phyloP scores from a whole-genome alignment of 495 filamentous ascomycete genomes.

The Hypomontagnella submonticulosa region DNA sequence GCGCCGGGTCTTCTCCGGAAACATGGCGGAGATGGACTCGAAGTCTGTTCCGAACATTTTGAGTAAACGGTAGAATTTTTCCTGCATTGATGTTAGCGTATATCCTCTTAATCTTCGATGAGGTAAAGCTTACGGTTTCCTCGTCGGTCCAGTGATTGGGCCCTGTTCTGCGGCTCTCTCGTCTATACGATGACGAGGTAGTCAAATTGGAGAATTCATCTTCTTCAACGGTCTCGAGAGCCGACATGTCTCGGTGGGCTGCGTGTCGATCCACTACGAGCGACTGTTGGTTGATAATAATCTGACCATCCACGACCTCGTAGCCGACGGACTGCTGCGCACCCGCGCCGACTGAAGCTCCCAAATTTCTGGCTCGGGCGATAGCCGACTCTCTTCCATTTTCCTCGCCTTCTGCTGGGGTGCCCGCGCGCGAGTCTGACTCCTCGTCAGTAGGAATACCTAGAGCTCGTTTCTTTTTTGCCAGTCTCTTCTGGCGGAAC shows the following conservation, averaged over 20 bases:
- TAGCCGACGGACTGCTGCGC: conserved; percentile 62
- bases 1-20: conserved; percentile 76
- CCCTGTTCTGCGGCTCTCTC: conserved; percentile 65
- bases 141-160: conserved; percentile 80
- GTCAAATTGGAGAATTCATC: conserved; percentile 82
- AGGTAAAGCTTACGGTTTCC: conserved; percentile 59
- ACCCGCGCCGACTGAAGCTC: conserved; percentile 34
- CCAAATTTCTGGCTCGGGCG: conserved; percentile 42
- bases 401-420: conserved; percentile 33
- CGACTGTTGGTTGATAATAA: conserved; percentile 81
- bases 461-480: conserved; percentile 48
- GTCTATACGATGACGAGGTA: conserved; percentile 78
- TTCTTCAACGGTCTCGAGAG: conserved; percentile 76
- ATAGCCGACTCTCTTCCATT: conserved; percentile 32
- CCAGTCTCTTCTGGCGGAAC: conserved; percentile 47
- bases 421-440: conserved; percentile 15
- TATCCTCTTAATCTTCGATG: background rate
- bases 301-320: conserved; percentile 83
- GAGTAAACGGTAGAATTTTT: conserved; percentile 85
- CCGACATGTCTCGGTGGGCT: conserved; percentile 39
- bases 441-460: conserved; percentile 33
- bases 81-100: conserved; percentile 42
- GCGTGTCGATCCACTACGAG: conserved; percentile 84
- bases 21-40: conserved; percentile 84
- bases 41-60: conserved; percentile 95